Base-by-base conservation (phyloP, 2,329 filamentous ascomycete species). In the Botryotinia calthae region DNA sequence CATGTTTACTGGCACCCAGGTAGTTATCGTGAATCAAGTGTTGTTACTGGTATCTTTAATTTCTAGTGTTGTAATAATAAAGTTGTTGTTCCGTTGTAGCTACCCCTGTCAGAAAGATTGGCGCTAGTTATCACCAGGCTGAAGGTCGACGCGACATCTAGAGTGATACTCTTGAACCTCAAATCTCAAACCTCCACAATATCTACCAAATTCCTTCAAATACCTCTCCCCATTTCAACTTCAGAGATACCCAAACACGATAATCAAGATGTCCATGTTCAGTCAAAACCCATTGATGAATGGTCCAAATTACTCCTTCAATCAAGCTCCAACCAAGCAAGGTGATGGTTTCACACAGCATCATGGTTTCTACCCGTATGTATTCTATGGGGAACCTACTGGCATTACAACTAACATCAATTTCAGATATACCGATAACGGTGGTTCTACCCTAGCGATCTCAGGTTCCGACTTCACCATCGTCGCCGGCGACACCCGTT, bases 401-500 rank as follows among this genome's bases (percentile, higher is more conserved):
- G n/a, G 37, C 44, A 40, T 67, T 34, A 22, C 25, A 48, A 16
- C 18, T 74, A 20, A 65, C n/a, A 28, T n/a, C 64, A 37, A n/a
- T 25, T 54, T 6, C 78, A 96, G 93, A 79, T 99, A 99, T 85
- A 97, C 96, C 77, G 95, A 99, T 86, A 99, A 99, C 82, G 96
- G 96, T 79, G 96, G 96, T 78, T 97, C 94, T 74, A 98, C 96
- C 71, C 89, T 99, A 72, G 96, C 94, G 80, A 98, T 99, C 83
- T 91, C 94, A 56, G 96, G 97, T 78, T 90, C 90, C 81, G 93
- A 97, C 86, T 99, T 98, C 86, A 90, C 94, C 81, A 97, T 99
- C 85, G 90, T 99, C 82, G 96, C 96, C 62, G 96, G 97, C 84
- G 96, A 99, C 86, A 99, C 96, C 79, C 93, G 96, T 82, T 93